These are phyloP conservation scores for Trichosporon faecale DNA, from an alignment of 1,284 basidiomycete genomes.

Conservation along the genomic window DNA sequence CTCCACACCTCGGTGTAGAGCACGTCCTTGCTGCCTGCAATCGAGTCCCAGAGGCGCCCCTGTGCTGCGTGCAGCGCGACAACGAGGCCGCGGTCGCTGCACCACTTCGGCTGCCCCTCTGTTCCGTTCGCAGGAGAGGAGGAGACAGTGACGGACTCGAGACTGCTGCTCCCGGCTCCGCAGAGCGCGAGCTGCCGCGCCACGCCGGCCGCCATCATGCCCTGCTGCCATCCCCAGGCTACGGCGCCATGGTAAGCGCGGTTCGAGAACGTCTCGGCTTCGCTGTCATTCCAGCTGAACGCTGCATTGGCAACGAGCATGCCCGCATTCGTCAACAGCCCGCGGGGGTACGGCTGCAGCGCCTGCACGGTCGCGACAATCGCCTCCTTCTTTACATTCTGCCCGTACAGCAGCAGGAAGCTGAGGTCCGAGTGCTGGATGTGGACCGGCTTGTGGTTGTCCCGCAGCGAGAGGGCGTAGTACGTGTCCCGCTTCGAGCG, in stretches of 20 bases:
- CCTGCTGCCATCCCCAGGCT: conserved; percentile 55
- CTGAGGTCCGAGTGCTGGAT: conserved; percentile 53
- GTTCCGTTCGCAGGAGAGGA: background rate
- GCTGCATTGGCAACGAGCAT: conserved; percentile 56
- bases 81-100: conserved; percentile 46
- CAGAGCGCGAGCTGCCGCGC: conserved; percentile 52
- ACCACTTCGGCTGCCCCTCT: conserved; percentile 47
- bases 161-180: conserved; percentile 23
- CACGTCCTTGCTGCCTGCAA: conserved; percentile 46
- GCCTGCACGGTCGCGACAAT: conserved; percentile 52
- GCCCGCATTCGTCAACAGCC: conserved; percentile 30
- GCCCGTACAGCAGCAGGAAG: conserved; percentile 52
- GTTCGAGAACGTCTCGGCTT: conserved; percentile 46
- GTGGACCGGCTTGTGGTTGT: conserved; percentile 44
- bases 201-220: conserved; percentile 54
- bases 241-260: conserved; percentile 56
- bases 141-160: background rate
- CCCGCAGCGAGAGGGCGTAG: conserved; percentile 50
- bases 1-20: conserved; percentile 46
- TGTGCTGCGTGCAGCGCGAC: conserved; percentile 47
- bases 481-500: conserved; percentile 25
- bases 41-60: conserved; percentile 52
- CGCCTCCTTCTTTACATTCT: conserved; percentile 42
- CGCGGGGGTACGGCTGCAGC: conserved; percentile 54
- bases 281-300: conserved; percentile 52